phyloP scores from a whole-genome alignment of 106 monocot genomes.

The Iris macrosiphon region DNA sequence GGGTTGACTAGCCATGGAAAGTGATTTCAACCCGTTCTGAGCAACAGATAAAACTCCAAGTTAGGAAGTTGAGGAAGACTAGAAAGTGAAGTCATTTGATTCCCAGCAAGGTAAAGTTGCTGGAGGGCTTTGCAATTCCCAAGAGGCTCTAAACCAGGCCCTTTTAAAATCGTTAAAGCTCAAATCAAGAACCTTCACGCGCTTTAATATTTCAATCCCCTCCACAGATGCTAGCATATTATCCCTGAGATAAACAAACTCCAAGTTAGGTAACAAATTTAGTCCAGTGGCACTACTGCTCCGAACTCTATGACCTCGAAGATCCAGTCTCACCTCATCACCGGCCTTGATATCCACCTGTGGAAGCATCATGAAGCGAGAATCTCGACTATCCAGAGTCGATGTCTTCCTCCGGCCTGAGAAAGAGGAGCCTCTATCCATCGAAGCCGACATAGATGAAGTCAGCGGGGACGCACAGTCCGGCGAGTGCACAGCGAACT shows the following conservation, averaged over 20 bases:
- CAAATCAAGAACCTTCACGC: slow-evolving; percentile 96
- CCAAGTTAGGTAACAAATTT: slow-evolving; percentile 78
- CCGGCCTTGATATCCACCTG: slow-evolving; percentile 79
- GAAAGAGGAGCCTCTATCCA: slow-evolving; percentile 36
- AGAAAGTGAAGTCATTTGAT: slow-evolving; percentile 86
- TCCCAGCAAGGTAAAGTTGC: slow-evolving; percentile 99
- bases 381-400: slow-evolving; percentile 48
- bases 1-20: slow-evolving; percentile 90
- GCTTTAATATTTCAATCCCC: slow-evolving; percentile 79
- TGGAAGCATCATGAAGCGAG: slow-evolving; percentile 77
- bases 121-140: slow-evolving; percentile 89
- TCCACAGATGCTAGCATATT: slow-evolving; percentile 89
- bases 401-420: slow-evolving; percentile 41
- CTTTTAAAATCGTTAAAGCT: slow-evolving; percentile 98
- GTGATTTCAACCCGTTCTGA: slow-evolving; percentile 81
- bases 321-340: slow-evolving; percentile 85
- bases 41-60: slow-evolving; percentile 97
- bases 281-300: slow-evolving; percentile 51
- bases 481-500: too few species aligned
- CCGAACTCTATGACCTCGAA: slow-evolving; percentile 79
- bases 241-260: slow-evolving; percentile 99
- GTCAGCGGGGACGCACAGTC: too few species aligned
- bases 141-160: slow-evolving; percentile 80
- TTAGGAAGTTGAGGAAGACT: slow-evolving; percentile 87
- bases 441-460: slow-evolving; percentile 38